These are phyloP conservation scores for Calonectria naviculata DNA, from an alignment of 2,329 filamentous ascomycete species.

Conservation along the genomic window DNA sequence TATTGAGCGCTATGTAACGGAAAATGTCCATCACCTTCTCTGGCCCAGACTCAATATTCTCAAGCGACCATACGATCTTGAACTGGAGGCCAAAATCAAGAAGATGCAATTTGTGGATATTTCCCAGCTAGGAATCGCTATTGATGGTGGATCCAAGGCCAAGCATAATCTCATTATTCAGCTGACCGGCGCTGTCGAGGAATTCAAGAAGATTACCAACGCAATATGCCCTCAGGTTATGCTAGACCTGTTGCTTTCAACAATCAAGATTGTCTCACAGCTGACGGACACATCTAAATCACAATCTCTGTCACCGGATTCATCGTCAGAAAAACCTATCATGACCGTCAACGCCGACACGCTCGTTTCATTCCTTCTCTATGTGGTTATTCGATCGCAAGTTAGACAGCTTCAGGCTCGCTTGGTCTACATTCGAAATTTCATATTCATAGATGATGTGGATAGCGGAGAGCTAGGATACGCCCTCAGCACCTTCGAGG, in stretches of 20 bases:
- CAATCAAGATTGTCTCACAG: conserved; percentile 85
- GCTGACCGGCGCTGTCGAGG: conserved; percentile 82
- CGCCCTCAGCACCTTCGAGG: conserved; percentile 94
- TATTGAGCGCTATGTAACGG: conserved; percentile 93
- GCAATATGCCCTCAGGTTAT: conserved; percentile 89
- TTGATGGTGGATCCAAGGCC: conserved; percentile 80
- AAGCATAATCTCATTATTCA: conserved; percentile 86
- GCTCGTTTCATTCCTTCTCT: conserved; percentile 87
- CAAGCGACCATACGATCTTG: conserved; percentile 83
- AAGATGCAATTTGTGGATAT: conserved; percentile 96
- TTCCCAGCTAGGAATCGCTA: conserved; percentile 89
- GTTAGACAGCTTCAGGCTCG: conserved; percentile 89
- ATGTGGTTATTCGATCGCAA: conserved; percentile 92
- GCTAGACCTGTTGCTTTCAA: conserved; percentile 82
- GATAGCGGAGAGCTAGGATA: conserved; percentile 97
- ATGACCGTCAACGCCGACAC: conserved; percentile 85
- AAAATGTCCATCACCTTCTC: conserved; percentile 90
- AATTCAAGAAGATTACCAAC: conserved; percentile 86
- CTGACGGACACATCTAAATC: conserved; percentile 64
- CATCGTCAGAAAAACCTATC: conserved; percentile 62
- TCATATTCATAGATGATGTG: conserved; percentile 97
- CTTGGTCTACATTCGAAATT: conserved; percentile 94
- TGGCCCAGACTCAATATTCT: conserved; percentile 86
- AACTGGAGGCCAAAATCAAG: conserved; percentile 88
- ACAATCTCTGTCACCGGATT: conserved; percentile 46